These are phyloP conservation scores for Cucurbita pepo DNA, from an alignment of 306 rosid genomes.

Conservation along the genomic window DNA sequence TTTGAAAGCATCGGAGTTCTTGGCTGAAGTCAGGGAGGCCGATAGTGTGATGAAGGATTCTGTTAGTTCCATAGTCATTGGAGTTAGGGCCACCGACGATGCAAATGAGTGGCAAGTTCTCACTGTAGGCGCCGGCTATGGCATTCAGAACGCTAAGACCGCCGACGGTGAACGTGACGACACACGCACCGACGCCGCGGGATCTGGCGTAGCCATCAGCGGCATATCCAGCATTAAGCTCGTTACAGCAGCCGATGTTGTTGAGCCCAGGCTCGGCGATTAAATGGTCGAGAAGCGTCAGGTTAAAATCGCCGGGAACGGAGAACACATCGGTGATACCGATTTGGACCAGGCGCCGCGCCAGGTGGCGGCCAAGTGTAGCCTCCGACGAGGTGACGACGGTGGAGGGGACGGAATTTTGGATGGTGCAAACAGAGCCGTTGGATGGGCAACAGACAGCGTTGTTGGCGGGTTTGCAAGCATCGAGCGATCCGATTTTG, in stretches of 20 bases:
- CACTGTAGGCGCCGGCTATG: slow-evolving; percentile 47
- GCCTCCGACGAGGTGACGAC: slow-evolving; percentile 10
- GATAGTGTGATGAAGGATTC: slow-evolving; percentile 40
- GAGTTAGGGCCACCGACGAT: slow-evolving; percentile 44
- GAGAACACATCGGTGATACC: slow-evolving; percentile 41
- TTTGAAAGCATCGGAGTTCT: slow-evolving; percentile 43
- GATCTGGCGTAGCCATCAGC: slow-evolving; percentile 46
- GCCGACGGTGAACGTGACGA: slow-evolving; percentile 41
- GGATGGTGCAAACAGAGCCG: slow-evolving; percentile 14
- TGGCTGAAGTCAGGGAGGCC: slow-evolving; percentile 42
- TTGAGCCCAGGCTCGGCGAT: slow-evolving; percentile 32
- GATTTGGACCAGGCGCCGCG: slow-evolving; percentile 29
- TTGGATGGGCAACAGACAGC: slow-evolving; percentile 11
- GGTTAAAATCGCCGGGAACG: slow-evolving; percentile 49
- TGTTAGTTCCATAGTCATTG: slow-evolving; percentile 36
- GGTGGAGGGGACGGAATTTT: slow-evolving; percentile 3
- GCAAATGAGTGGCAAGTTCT: slow-evolving; percentile 44
- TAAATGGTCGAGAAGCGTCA: slow-evolving; percentile 42
- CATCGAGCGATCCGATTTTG: slow-evolving; percentile 23
- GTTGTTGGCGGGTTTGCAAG: slow-evolving; percentile 3
- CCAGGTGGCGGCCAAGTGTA: slow-evolving; percentile 38
- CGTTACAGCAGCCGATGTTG: slow-evolving; percentile 40
- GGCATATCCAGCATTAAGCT: slow-evolving; percentile 55
- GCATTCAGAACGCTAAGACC: slow-evolving; percentile 41
- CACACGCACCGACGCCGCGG: slow-evolving; percentile 48